Base-by-base conservation (phyloP, 192 early-diverging fungal genomes). In the Gryganskiella cystojenkinii region DNA sequence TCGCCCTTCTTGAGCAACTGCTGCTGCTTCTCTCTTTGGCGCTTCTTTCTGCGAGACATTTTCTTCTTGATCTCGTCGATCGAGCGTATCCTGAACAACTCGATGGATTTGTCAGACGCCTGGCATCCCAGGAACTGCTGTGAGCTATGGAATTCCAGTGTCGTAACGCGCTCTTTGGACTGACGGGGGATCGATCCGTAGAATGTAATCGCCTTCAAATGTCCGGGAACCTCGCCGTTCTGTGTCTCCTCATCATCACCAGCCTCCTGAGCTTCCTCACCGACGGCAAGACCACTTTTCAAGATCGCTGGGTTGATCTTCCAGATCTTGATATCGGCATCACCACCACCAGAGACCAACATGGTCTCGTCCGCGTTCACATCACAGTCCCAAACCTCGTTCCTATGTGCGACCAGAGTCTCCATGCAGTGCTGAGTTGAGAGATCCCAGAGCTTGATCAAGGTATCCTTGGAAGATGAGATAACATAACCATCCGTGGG, bases 361-460 rank as follows among this genome's bases (percentile, higher is more conserved):
- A 91, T 73, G 0, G 78, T 87, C 51, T 86, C 84, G 53, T 92
- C 91, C 14, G 79, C 80, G 33, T 86, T 88, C 20, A 90, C 78
- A 33, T 90, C 96, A 75, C 95, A 82, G 9, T 90, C 87, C 96
- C 98, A 98, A 15, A 98, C 92, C 73, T 99, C 96, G 62, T 90
- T 94, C 62, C 96, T 92, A 66, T 99, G 98, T 20, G 90, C 90
- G 3, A 95, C 92, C 54, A 98, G 71, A 44, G 96, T 99, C 80
- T 99, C 95, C 55, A 96, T 92, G 64, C 98, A 99, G 80, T 94
- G 93, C 70, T 93, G 92, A 27, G 95, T 94, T n/a, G 89, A 85
- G 37, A 98, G 82, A 80, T 99, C 97, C 97, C 97, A 99, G 54
- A 97, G 80, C 82, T 99, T 99, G 35, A 99, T 74, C 71, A 98